Conservation (phyloP, 768 basidiomycete species). For the Tricholoma bakamatsutake region DNA sequence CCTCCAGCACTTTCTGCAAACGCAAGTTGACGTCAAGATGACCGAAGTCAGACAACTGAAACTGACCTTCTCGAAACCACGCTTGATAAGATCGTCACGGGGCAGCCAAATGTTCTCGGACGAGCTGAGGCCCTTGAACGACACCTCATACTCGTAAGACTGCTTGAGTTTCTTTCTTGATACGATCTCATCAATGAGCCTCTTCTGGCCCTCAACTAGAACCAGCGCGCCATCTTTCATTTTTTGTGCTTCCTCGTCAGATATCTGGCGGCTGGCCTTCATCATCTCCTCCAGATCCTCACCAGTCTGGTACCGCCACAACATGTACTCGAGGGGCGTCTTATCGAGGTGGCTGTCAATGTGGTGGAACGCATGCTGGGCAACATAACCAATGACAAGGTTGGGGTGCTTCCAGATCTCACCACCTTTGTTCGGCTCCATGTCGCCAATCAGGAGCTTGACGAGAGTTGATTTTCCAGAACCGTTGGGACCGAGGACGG, state of each 20-base stretch:
- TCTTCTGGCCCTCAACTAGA: conserved; percentile 91
- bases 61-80: conserved; percentile 89
- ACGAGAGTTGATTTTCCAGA: conserved; percentile 98
- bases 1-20: conserved; percentile 86
- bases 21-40: neutral
- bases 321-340: conserved; percentile 98
- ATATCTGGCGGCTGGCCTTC: conserved; percentile 86
- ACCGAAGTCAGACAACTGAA: neutral
- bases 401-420: conserved; percentile 99
- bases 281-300: conserved; percentile 96
- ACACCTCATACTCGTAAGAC: conserved; percentile 97
- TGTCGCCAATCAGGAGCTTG: conserved; percentile 94
- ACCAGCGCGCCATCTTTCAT: conserved; percentile 93
- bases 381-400: conserved; percentile 98
- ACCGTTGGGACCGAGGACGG: conserved; percentile 97
- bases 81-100: conserved; percentile 95
- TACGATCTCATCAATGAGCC: conserved; percentile 88
- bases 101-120: conserved; percentile 98
- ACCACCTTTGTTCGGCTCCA: conserved; percentile 94
- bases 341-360: conserved; percentile 98
- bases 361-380: conserved; percentile 99
- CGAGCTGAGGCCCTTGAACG: conserved; percentile 91
- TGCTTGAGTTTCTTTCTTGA: conserved; percentile 97
- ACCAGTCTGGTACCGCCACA: conserved; percentile 99
- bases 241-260: conserved; percentile 84